Conservation (phyloP, 176 grass and related monocot genomes). For the Melocanna baccifera region DNA sequence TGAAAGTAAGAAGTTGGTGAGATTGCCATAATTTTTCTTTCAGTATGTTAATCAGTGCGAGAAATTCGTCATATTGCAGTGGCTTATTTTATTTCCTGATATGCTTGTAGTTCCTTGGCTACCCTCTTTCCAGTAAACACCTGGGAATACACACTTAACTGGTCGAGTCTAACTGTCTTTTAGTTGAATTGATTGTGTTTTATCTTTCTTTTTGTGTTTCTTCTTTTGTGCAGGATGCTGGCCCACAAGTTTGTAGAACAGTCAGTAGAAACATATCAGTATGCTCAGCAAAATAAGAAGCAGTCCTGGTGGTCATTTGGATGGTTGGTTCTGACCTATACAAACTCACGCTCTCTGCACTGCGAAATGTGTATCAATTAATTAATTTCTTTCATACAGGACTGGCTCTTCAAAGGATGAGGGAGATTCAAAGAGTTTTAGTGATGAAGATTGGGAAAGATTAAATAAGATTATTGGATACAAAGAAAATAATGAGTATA, state of each 20-base stretch:
- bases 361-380: conserved; percentile 5
- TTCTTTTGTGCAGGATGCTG: conserved; percentile 79
- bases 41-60: background rate
- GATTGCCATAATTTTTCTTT: background rate
- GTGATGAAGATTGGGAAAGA: conserved; percentile 88
- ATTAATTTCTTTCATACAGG: conserved; percentile 42
- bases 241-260: conserved; percentile 39
- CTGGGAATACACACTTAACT: background rate
- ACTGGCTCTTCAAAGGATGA: conserved; percentile 67
- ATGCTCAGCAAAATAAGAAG: conserved; percentile 64
- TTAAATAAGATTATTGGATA: conserved; percentile 91
- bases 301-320: conserved; percentile 96
- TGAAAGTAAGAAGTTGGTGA: background rate
- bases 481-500: conserved; percentile 84
- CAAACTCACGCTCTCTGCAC: conserved; percentile 12
- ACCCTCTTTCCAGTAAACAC: background rate
- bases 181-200: conserved; percentile 18
- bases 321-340: conserved; percentile 49
- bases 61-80: background rate
- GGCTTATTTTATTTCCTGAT: background rate
- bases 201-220: conserved; percentile 11
- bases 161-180: background rate
- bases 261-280: conserved; percentile 49
- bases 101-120: background rate
- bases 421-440: conserved; percentile 73